Evolutionary conservation across 306 rosid species (phyloP).

Genomic region (Cicer pinnatifidum): DNA sequence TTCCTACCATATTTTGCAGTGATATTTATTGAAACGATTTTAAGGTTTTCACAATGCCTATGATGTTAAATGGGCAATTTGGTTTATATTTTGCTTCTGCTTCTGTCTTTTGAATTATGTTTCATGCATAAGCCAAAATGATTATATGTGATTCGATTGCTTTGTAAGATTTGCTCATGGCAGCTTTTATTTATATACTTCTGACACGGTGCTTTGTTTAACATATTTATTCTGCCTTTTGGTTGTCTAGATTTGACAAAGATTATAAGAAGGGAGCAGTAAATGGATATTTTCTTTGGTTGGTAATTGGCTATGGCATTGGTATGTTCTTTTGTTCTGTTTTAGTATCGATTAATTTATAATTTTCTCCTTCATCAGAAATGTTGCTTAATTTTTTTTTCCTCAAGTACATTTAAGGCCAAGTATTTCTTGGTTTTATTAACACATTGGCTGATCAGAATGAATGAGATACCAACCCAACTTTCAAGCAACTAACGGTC

Average conservation of each 20-base stretch:
- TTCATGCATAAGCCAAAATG: conserved; percentile 33
- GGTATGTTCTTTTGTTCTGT: conserved; percentile 65
- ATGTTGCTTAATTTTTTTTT: conserved; percentile 15
- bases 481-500: conserved; percentile 9
- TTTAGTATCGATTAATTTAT: conserved; percentile 29
- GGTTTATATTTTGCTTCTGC: neutral
- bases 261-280: conserved; percentile 61
- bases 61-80: neutral
- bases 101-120: neutral
- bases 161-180: conserved; percentile 12
- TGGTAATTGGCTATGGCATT: conserved; percentile 79
- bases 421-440: conserved; percentile 21
- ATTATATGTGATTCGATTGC: conserved; percentile 23
- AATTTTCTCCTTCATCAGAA: conserved; percentile 5
- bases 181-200: conserved; percentile 33
- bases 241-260: conserved; percentile 80
- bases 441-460: neutral
- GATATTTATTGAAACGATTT: conserved; percentile 23
- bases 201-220: conserved; percentile 20
- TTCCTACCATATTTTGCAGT: conserved; percentile 24
- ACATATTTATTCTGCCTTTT: conserved; percentile 40
- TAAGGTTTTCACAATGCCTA: neutral
- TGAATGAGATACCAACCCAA: conserved; percentile 32
- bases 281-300: conserved; percentile 81
- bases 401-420: conserved; percentile 7